phyloP scores from a whole-genome alignment of 768 basidiomycete species.

The Rhodocollybia butyracea region DNA sequence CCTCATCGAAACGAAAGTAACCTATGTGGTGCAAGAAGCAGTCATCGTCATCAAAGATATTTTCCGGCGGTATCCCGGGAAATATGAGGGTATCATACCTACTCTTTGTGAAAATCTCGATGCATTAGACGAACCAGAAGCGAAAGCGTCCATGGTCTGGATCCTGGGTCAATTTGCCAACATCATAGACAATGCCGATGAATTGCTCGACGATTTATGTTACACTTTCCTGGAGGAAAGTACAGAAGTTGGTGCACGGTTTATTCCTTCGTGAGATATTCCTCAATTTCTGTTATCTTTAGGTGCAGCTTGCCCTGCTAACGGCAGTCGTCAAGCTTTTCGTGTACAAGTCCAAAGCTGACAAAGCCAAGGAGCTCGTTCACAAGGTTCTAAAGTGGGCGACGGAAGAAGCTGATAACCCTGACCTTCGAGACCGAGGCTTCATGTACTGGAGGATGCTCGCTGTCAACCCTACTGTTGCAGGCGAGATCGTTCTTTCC shows the following conservation, averaged over 20 bases:
- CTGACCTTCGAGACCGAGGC: conserved; percentile 93
- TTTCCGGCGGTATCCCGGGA: conserved; percentile 94
- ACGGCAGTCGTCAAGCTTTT: conserved; percentile 97
- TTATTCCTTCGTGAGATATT: neutral
- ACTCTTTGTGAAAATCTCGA: conserved; percentile 91
- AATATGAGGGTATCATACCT: conserved; percentile 95
- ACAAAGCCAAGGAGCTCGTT: conserved; percentile 83
- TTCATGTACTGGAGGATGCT: conserved; percentile 99
- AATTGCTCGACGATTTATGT: conserved; percentile 87
- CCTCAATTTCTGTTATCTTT: conserved; percentile 6
- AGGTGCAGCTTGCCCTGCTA: conserved; percentile 95
- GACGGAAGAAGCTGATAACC: conserved; percentile 97
- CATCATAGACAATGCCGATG: conserved; percentile 93
- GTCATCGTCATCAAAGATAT: conserved; percentile 98
- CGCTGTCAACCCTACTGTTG: conserved; percentile 86
- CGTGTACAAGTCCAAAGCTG: conserved; percentile 81
- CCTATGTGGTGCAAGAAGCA: conserved; percentile 96
- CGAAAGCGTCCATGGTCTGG: conserved; percentile 98
- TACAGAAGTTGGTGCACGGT: conserved; percentile 66
- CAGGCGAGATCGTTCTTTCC: conserved; percentile 85
- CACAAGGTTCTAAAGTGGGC: conserved; percentile 96
- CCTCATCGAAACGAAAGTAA: conserved; percentile 89
- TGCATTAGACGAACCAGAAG: conserved; percentile 90
- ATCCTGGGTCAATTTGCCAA: conserved; percentile 96
- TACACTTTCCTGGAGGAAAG: conserved; percentile 91